Evolutionary conservation across 2,329 filamentous ascomycete genomes (phyloP), one percentile per base, ranked within the genome.

Genomic region (Fusarium odoratissimum): DNA sequence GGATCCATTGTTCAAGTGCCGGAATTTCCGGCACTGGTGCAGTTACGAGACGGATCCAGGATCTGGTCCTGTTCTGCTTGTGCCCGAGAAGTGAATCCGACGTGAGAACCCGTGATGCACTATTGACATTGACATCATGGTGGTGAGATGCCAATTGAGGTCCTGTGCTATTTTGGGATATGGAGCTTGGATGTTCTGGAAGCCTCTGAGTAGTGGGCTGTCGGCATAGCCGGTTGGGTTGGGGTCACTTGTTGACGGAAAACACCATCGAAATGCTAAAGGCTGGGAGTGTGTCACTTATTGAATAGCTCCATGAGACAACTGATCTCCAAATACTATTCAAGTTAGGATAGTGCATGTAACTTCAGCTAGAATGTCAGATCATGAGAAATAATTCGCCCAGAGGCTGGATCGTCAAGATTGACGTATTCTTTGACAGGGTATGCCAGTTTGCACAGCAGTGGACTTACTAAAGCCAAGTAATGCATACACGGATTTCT

Each of bases 71-170:
- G 11, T 31, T 16, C 30, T 51, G 35, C 41, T 28, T 38, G 23
- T 56, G 16, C 28, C 48, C 40, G 37, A 33, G 54, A 28, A 55
- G 12, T 58, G 46, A 58, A 48, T 64, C 54, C 37, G 14, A 52
- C 28, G 48, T 44, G 19, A 35, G 38, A 38, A 64, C 45, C 58
- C 40, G 28, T 54, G 64, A 74, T 72, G 55, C 65, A 63, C 63
- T 64, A 58, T 64, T 38, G 63, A 25, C 46, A 51, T 68, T 74
- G 71, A 73, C 71, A 71, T 74, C 71, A 73, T 72, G 71, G 67
- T 73, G 71, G 71, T 73, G 52, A 73, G 71, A 72, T 61, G 51
- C 30, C 46, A 57, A 60, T 40, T 31, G 31, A n/a, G 16, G 19
- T 28, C 13, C 25, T 40, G 31, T 71, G 41, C 70, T 73, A 74